Conservation (phyloP, 2,329 filamentous ascomycete species). For the Colletotrichum costaricense region DNA sequence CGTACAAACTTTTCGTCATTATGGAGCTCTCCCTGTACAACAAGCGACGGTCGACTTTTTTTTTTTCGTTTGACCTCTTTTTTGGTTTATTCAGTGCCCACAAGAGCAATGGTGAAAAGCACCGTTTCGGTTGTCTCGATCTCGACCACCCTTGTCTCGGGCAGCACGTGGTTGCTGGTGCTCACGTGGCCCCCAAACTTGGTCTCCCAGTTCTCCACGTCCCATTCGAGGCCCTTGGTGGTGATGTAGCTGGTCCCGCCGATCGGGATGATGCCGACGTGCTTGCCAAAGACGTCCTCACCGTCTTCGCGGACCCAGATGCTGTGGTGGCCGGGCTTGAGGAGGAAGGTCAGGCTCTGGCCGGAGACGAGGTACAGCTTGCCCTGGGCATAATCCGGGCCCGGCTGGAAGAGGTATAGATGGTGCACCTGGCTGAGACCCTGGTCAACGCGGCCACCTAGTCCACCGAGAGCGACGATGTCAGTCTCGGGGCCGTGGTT, state of each 20-base stretch:
- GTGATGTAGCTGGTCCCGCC: slow-evolving; percentile 83
- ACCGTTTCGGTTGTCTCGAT: slow-evolving; percentile 73
- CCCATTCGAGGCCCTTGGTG: slow-evolving; percentile 88
- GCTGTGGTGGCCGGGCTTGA: slow-evolving; percentile 75
- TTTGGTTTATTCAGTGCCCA: slow-evolving; percentile 35
- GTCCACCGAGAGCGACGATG: slow-evolving; percentile 84
- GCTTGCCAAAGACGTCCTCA: slow-evolving; percentile 73
- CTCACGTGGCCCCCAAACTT: slow-evolving; percentile 79
- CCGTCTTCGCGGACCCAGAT: slow-evolving; percentile 71
- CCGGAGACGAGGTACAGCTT: slow-evolving; percentile 84
- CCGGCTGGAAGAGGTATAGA: slow-evolving; percentile 73
- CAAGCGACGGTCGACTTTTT: slow-evolving; percentile 25
- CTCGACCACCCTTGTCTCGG: slow-evolving; percentile 68
- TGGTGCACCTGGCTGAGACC: slow-evolving; percentile 91
- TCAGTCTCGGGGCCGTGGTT: slow-evolving; percentile 56
- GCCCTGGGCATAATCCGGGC: slow-evolving; percentile 61
- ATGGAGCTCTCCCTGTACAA: slow-evolving; percentile 11
- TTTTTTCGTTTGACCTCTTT: too few species aligned
- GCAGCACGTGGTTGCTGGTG: slow-evolving; percentile 82
- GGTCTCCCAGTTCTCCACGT: slow-evolving; percentile 85
- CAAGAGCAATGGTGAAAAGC: slow-evolving; percentile 79
- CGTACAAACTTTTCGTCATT: slow-evolving; percentile 7
- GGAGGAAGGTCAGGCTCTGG: slow-evolving; percentile 83
- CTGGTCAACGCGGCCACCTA: slow-evolving; percentile 93
- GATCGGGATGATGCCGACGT: slow-evolving; percentile 88